Conservation (phyloP, 345 rosid genomes). For the Reutealis trisperma region DNA sequence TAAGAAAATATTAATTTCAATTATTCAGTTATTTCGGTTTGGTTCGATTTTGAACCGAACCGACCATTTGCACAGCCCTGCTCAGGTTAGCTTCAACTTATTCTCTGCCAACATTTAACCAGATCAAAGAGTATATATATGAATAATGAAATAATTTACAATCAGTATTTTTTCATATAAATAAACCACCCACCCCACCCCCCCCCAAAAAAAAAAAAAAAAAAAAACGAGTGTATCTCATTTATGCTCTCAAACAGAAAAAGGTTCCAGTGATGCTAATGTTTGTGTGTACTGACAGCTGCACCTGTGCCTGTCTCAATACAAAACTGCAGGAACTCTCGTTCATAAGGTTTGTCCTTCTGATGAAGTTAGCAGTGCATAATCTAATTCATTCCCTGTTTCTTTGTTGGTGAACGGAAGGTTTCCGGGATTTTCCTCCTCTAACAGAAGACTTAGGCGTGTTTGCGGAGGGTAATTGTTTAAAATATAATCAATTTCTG, state of each 20-base stretch:
- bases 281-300: not conserved
- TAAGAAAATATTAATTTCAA: too few relatives aligned
- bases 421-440: slow-evolving; percentile 76
- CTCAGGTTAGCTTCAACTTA: not conserved
- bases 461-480: slow-evolving; percentile 76
- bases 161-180: not conserved
- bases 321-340: not conserved
- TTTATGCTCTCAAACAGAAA: not conserved
- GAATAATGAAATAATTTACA: not conserved
- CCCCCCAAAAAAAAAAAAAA: too few relatives aligned
- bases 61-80: too few relatives aligned
- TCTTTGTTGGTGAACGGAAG: slow-evolving; percentile 50
- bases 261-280: too few relatives aligned
- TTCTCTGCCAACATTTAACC: not conserved
- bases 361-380: slow-evolving; percentile 42
- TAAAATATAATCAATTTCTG: slow-evolving; percentile 75
- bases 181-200: too few relatives aligned
- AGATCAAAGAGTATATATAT: not conserved
- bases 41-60: too few relatives aligned
- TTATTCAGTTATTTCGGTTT: too few relatives aligned
- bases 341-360: slow-evolving; percentile 23
- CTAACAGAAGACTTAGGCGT: slow-evolving; percentile 54
- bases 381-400: slow-evolving; percentile 38
- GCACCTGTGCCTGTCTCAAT: not conserved
- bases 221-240: too few relatives aligned